phyloP scores from a whole-genome alignment of 768 basidiomycete genomes.

The Naganishia randhawae region DNA sequence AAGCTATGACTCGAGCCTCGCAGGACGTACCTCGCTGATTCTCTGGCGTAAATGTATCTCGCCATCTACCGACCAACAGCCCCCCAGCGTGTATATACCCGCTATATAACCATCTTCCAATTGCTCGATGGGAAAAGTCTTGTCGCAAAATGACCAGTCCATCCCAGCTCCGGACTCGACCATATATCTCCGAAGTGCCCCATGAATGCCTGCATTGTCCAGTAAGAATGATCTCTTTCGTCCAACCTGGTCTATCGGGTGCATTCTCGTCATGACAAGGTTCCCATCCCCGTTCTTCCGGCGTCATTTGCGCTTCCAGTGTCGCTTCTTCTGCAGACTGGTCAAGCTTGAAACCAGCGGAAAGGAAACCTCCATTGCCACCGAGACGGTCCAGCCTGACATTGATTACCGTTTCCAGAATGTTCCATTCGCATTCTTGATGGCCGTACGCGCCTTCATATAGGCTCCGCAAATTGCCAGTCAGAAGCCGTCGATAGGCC shows the following conservation, averaged over 20 bases:
- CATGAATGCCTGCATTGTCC: conserved; percentile 38
- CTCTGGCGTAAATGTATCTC: conserved; percentile 48
- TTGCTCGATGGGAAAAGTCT: conserved; percentile 34
- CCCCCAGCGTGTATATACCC: conserved; percentile 49
- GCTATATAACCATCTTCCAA: conserved; percentile 47
- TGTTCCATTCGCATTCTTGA: conserved; percentile 39
- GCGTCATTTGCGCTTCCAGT: conserved; percentile 32
- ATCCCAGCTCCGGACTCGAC: conserved; percentile 47
- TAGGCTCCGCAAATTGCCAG: conserved; percentile 40
- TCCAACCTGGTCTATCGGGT: conserved; percentile 45
- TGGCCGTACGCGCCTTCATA: conserved; percentile 45
- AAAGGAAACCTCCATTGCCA: conserved; percentile 38
- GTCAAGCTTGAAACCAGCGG: conserved; percentile 38
- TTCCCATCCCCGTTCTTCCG: conserved; percentile 42
- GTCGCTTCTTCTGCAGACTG: conserved; percentile 31
- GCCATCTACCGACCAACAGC: conserved; percentile 47
- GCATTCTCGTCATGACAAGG: conserved; percentile 34
- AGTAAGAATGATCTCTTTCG: conserved; percentile 47
- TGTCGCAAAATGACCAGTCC: conserved; percentile 41
- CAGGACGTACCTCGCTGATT: conserved; percentile 37
- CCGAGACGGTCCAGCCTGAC: conserved; percentile 42
- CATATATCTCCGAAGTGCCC: conserved; percentile 42
- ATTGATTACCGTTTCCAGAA: conserved; percentile 43
- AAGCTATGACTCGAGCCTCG: too few species aligned
- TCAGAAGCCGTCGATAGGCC: conserved; percentile 40